Conservation (phyloP, 345 rosid genomes). For the Capsella bursapastoris region DNA sequence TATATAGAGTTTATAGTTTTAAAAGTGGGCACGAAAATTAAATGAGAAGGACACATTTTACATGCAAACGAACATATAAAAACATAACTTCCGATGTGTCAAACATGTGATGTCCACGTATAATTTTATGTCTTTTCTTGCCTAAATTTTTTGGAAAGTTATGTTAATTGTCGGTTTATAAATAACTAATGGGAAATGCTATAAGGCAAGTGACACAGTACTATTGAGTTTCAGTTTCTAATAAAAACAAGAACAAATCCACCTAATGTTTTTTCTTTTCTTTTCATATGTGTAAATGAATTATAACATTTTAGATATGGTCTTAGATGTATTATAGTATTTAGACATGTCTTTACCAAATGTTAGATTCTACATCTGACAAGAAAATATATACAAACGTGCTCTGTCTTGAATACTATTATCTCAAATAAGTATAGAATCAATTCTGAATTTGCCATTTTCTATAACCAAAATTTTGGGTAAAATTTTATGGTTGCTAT, state of each 20-base stretch:
- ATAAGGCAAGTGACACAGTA: slow-evolving; percentile 35
- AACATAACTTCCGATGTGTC: slow-evolving; percentile 35
- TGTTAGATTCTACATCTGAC: slow-evolving; percentile 45
- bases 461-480: too few relatives aligned
- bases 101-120: slow-evolving; percentile 45
- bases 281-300: slow-evolving; percentile 10
- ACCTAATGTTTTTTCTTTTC: neutral
- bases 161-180: slow-evolving; percentile 37
- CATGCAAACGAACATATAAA: slow-evolving; percentile 38
- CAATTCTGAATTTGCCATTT: too few relatives aligned
- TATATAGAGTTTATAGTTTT: neutral
- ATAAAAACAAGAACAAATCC: slow-evolving; percentile 26
- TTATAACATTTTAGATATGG: slow-evolving; percentile 13
- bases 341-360: slow-evolving; percentile 34
- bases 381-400: slow-evolving; percentile 35
- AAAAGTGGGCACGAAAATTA: slow-evolving; percentile 4
- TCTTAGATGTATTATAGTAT: slow-evolving; percentile 2
- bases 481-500: too few relatives aligned
- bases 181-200: slow-evolving; percentile 26
- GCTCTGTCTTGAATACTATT: slow-evolving; percentile 29
- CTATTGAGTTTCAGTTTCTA: slow-evolving; percentile 33
- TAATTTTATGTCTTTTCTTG: slow-evolving; percentile 36
- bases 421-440: neutral
- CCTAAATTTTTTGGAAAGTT: slow-evolving; percentile 34
- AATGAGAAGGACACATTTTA: slow-evolving; percentile 33